Evolutionary conservation across 345 rosid genomes (phyloP).

Genomic region (Aurinia saxatilis): DNA sequence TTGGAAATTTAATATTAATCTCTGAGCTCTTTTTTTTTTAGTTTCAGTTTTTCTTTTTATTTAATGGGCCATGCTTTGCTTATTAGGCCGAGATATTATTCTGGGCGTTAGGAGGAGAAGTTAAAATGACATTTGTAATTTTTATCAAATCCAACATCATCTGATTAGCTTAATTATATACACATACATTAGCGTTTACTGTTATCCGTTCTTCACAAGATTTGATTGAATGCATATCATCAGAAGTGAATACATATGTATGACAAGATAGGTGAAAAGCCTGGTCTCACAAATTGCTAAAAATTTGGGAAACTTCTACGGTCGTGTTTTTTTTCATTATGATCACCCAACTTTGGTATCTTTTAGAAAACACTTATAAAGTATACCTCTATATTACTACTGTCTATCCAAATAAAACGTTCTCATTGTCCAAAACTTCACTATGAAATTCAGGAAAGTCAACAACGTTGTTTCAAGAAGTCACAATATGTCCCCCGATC

Average conservation of each 20-base stretch:
- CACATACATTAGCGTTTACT: too few species aligned
- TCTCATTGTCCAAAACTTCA: not conserved
- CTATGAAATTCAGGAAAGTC: slow-evolving; percentile 11
- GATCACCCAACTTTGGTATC: not conserved
- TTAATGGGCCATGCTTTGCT: too few species aligned
- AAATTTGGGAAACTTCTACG: slow-evolving; percentile 1
- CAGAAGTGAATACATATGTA: not conserved
- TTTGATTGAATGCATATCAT: not conserved
- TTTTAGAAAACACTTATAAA: not conserved
- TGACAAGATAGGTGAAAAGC: not conserved
- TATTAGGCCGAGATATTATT: too few species aligned
- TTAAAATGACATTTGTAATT: too few species aligned
- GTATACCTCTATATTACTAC: not conserved
- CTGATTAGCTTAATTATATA: too few species aligned
- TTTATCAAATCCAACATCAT: too few species aligned
- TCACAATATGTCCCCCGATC: slow-evolving; percentile 16
- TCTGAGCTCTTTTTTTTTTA: too few species aligned
- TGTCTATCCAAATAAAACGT: slow-evolving; percentile 10
- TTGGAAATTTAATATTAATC: too few species aligned
- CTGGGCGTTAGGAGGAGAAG: too few species aligned
- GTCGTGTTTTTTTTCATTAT: not conserved
- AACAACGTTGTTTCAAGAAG: slow-evolving; percentile 23
- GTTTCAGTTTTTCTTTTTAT: too few species aligned
- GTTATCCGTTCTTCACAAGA: not conserved
- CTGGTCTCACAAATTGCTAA: slow-evolving; percentile 5